Evolutionary conservation across 495 filamentous ascomycete genomes (phyloP), one percentile per base, ranked within the genome.

Genomic region (Penicillium ochrochloron): DNA sequence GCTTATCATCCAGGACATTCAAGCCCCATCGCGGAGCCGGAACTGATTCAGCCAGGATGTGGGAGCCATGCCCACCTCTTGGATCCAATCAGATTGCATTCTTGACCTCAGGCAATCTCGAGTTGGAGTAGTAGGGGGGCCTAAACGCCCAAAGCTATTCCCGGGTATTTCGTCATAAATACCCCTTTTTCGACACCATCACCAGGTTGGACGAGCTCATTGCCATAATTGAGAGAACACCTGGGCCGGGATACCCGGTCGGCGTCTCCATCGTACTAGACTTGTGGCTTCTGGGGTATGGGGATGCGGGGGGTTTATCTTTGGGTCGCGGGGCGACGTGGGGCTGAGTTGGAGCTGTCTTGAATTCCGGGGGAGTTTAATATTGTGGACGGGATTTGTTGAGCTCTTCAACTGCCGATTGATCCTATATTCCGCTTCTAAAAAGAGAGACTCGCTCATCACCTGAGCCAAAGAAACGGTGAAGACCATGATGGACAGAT

Each of bases 281-380:
- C 8, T 12, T 48, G 19, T 48, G 44, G 25, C 48, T 52, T 31
- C 48, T 29, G 48, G 48, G 23, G 23, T 41, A 23, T 57, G 55
- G 11, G n/a, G 23, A 59, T 59, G 57, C 35, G 57, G 57, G 57
- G 57, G 29, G 7, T 14, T 5, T 5, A 6, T 42, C 12, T 17
- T 34, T 48, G 25, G 29, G 11, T 19, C 53, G 42, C 31, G 57
- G 41, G 57, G 57, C 29, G 57, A 59, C 42, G 57, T 59, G 57
- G 57, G 57, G 57, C 57, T 56, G 25, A 3, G 14, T 21, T 27
- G 48, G 21, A 27, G 21, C 14, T 42, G 14, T 5, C 41, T 44
- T 42, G 39, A 14, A 44, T 44, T 19, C 27, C 21, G 48, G 50
- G 50, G 50, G 25, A 33, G 19, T 14, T 48, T 23, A 12, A 19